A percentile compares a stretch with the other conserved stretches of the same genome.
Conservation (phyloP, 2,329 filamentous ascomycete species). For the Hirsutella thompsonii region DNA sequence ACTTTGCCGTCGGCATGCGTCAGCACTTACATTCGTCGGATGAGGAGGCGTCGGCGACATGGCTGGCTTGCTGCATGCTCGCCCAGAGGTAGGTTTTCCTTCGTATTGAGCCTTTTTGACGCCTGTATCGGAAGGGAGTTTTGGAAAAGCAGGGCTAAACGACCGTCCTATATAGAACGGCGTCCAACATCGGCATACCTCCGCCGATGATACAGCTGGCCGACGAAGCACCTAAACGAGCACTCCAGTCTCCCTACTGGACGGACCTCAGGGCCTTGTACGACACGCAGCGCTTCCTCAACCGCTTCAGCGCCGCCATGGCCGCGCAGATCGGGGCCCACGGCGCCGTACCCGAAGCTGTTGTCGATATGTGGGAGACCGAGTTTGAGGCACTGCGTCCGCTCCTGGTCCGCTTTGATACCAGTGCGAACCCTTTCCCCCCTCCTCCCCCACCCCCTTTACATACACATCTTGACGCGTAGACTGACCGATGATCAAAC, state of each 20-base stretch:
- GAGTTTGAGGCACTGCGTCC: constrained; percentile 36
- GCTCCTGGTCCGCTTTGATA: constrained; percentile 30
- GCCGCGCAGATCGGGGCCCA: constrained; percentile 31
- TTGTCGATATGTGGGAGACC: constrained; percentile 35
- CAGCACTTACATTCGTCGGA: constrained; percentile 31
- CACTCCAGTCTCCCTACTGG: constrained; percentile 26
- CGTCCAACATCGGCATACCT: constrained; percentile 31
- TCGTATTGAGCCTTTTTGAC: too few species aligned
- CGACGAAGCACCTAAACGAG: constrained; percentile 28
- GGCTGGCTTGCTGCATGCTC: constrained; percentile 39
- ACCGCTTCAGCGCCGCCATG: constrained; percentile 34
- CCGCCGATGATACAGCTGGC: constrained; percentile 37
- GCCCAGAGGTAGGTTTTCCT: constrained; percentile 28
- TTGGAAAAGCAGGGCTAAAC: too few species aligned
- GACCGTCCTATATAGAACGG: constrained; percentile 13
- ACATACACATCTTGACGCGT: neutral
- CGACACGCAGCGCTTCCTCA: constrained; percentile 37
- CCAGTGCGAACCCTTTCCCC: constrained; percentile 21
- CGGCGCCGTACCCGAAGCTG: constrained; percentile 30
- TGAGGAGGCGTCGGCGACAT: constrained; percentile 38
- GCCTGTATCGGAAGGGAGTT: too few species aligned
- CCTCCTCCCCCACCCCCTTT: neutral
- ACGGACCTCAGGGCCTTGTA: constrained; percentile 28
- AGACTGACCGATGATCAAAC: neutral
- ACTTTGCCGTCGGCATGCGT: constrained; percentile 31